Conservation (phyloP, 176 grass and related monocot species). For the Musa itinerans region DNA sequence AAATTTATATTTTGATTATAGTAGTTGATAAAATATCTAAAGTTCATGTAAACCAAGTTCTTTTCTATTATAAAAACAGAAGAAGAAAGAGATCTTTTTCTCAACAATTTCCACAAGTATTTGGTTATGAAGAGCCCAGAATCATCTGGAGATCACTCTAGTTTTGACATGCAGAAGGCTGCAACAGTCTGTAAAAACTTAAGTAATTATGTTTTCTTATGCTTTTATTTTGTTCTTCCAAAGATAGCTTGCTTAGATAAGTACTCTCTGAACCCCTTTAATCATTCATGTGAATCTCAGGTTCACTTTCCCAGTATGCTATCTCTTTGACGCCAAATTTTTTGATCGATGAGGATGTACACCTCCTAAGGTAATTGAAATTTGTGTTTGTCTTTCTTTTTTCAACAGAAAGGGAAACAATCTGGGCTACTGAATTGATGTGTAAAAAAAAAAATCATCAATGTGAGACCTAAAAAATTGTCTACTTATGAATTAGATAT, state of each 20-base stretch:
- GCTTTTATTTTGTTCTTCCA: conserved; percentile 8
- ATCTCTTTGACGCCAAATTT: conserved; percentile 68
- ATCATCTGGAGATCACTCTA: conserved; percentile 16
- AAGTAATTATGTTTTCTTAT: conserved; percentile 33
- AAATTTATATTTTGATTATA: not conserved
- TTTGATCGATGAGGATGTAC: conserved; percentile 78
- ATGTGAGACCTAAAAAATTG: not conserved
- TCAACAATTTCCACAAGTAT: conserved; percentile 70
- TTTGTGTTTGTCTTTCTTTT: not conserved
- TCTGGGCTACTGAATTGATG: not conserved
- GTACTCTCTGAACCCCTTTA: not conserved
- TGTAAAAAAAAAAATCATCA: not conserved
- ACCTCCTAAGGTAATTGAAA: conserved; percentile 67
- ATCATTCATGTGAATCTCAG: conserved; percentile 27
- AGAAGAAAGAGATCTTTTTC: conserved; percentile 96
- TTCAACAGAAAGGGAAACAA: not conserved
- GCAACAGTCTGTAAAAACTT: conserved; percentile 73
- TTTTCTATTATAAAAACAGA: conserved; percentile 35
- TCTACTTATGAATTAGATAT: not conserved
- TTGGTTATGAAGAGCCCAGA: conserved; percentile 34
- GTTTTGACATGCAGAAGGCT: conserved; percentile 31
- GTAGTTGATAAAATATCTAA: conserved; percentile 5
- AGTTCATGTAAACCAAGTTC: not conserved
- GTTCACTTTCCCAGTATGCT: conserved; percentile 69
- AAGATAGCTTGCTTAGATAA: not conserved